Conservation (phyloP, 805 yeast species). For the Hanseniaspora thailandica region DNA sequence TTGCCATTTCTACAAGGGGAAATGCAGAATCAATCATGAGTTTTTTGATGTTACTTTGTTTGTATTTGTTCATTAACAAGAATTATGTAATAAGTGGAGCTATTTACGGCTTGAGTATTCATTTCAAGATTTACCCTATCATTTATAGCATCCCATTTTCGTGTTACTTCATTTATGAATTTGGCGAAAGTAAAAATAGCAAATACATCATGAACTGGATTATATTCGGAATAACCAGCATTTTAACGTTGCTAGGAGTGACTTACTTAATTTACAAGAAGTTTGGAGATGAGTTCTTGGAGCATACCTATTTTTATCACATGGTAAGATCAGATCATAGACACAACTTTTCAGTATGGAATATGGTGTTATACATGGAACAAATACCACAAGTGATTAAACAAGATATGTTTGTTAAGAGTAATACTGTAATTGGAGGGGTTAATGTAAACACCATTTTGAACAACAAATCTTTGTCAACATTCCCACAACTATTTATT, state of each 20-base stretch:
- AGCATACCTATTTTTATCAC: constrained; percentile 75
- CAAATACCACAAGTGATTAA: constrained; percentile 30
- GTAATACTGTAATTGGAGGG: constrained; percentile 10
- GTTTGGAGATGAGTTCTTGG: constrained; percentile 66
- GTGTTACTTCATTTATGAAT: constrained; percentile 26
- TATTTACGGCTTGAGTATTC: constrained; percentile 66
- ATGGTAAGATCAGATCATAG: constrained; percentile 78
- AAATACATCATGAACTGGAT: constrained; percentile 33
- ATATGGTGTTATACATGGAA: constrained; percentile 54
- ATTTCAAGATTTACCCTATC: constrained; percentile 84
- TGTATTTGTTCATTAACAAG: constrained; percentile 35
- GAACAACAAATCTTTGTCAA: constrained; percentile 42
- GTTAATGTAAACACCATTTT: constrained; percentile 29
- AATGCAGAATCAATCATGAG: constrained; percentile 84
- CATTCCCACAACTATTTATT: constrained; percentile 66
- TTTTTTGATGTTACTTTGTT: constrained; percentile 52
- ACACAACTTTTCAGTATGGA: constrained; percentile 86
- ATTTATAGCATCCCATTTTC: constrained; percentile 67
- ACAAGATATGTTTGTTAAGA: neutral
- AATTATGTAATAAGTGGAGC: constrained; percentile 33
- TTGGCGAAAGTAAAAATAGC: constrained; percentile 26
- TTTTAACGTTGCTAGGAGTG: constrained; percentile 35
- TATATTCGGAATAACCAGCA: constrained; percentile 32
- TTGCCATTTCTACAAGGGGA: constrained; percentile 85
- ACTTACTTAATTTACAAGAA: constrained; percentile 50